Percentiles rank a stretch among this genome's conserved stretches.
phyloP scores from a whole-genome alignment of 371 early-diverging fungal genomes.

The Chytridium lagenaria region DNA sequence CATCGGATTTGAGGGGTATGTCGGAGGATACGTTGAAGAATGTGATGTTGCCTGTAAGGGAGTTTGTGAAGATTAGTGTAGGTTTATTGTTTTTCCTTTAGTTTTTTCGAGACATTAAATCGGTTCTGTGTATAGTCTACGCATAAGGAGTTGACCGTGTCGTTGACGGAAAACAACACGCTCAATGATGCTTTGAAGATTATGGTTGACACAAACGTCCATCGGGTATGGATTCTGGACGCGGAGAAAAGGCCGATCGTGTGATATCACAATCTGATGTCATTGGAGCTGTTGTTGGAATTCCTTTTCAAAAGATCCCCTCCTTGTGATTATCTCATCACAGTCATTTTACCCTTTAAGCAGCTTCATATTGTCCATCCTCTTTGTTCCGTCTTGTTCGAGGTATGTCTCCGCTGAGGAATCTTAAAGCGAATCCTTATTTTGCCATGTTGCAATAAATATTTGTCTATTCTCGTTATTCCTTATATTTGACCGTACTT shows the following conservation, averaged over 20 bases:
- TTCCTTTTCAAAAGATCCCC: neutral
- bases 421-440: no score
- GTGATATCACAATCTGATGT: constrained; percentile 46
- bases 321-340: no score
- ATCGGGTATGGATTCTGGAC: constrained; percentile 45
- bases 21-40: constrained; percentile 27
- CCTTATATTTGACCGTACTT: no score
- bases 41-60: constrained; percentile 33
- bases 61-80: constrained; percentile 41
- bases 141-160: constrained; percentile 1
- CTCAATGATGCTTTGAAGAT: constrained; percentile 30
- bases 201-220: constrained; percentile 34
- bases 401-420: no score
- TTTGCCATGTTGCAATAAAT: no score
- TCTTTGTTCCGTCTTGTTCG: no score
- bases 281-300: constrained; percentile 35
- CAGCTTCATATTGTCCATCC: no score
- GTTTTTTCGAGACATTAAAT: neutral
- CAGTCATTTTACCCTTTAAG: no score
- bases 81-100: neutral
- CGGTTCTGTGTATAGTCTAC: neutral
- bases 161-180: constrained; percentile 24
- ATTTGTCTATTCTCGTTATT: no score
- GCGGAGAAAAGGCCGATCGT: constrained; percentile 29
- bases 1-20: constrained; percentile 43